These are phyloP conservation scores for Hirschfeldia incana DNA, from an alignment of 345 rosid species.

Conservation along the genomic window DNA sequence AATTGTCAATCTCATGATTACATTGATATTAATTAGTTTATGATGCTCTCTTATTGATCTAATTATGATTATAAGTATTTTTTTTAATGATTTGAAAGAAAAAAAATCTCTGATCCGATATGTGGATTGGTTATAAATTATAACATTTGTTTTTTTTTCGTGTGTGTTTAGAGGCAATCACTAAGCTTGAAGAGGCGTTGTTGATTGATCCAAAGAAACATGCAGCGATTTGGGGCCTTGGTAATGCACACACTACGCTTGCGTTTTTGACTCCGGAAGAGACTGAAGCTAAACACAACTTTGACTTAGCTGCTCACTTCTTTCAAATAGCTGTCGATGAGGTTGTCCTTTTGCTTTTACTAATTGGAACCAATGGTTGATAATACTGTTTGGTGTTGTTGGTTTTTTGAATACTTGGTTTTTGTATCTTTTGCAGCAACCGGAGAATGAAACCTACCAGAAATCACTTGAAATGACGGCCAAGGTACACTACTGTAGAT, in stretches of 20 bases:
- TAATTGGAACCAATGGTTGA: not conserved
- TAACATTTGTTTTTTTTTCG: not conserved
- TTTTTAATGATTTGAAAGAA: too few relatives aligned
- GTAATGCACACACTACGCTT: slow-evolving; percentile 76
- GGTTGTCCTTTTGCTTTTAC: slow-evolving; percentile 42
- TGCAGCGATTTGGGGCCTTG: slow-evolving; percentile 83
- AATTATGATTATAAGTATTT: too few relatives aligned
- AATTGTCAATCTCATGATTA: too few relatives aligned
- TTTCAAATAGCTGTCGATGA: slow-evolving; percentile 74
- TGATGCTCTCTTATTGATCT: not conserved
- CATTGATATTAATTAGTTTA: not conserved
- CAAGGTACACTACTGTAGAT: slow-evolving; percentile 52
- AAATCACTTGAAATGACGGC: slow-evolving; percentile 71
- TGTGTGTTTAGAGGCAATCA: slow-evolving; percentile 57
- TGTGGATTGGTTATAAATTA: too few relatives aligned
- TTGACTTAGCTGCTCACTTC: slow-evolving; percentile 64
- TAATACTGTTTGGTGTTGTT: not conserved
- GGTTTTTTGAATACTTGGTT: not conserved
- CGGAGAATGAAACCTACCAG: slow-evolving; percentile 62
- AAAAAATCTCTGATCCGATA: too few relatives aligned
- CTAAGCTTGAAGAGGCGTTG: slow-evolving; percentile 90
- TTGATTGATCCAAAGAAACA: slow-evolving; percentile 55
- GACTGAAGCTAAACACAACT: slow-evolving; percentile 60
- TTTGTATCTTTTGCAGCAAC: slow-evolving; percentile 57
- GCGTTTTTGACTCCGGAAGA: slow-evolving; percentile 72